A percentile compares a stretch with the other conserved stretches of the same genome.
These are phyloP conservation scores for Penicillium rolfsii DNA, from an alignment of 2,329 filamentous ascomycete species.

Conservation along the genomic window DNA sequence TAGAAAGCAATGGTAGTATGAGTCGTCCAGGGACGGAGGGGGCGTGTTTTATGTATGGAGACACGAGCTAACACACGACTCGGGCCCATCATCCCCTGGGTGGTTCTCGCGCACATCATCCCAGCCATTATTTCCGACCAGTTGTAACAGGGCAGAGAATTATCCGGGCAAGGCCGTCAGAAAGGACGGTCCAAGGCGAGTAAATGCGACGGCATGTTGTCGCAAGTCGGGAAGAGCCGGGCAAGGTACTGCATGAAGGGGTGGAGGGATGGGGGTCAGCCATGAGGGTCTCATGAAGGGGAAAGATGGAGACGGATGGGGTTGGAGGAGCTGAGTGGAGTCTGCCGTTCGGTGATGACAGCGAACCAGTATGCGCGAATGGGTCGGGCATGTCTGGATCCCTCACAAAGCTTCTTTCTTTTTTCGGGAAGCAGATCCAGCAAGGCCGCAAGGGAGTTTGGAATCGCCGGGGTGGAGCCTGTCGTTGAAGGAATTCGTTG, in stretches of 20 bases:
- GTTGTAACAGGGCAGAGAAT: slow-evolving; percentile 50
- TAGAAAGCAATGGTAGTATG: slow-evolving; percentile 16
- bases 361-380: slow-evolving; percentile 31
- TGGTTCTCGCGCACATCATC: slow-evolving; percentile 32
- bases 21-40: slow-evolving; percentile 24
- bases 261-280: slow-evolving; percentile 14
- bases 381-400: slow-evolving; percentile 29
- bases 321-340: slow-evolving; percentile 21
- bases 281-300: slow-evolving; percentile 13
- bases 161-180: slow-evolving; percentile 26
- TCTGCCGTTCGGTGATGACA: slow-evolving; percentile 30
- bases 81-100: slow-evolving; percentile 33
- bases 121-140: slow-evolving; percentile 48
- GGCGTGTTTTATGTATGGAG: slow-evolving; percentile 38
- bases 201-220: slow-evolving; percentile 30
- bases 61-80: slow-evolving; percentile 35
- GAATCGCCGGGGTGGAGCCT: slow-evolving; percentile 19
- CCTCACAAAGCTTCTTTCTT: slow-evolving; percentile 27
- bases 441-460: slow-evolving; percentile 32
- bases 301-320: slow-evolving; percentile 16
- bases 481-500: no score
- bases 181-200: slow-evolving; percentile 24
- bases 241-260: slow-evolving; percentile 14
- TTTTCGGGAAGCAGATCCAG: slow-evolving; percentile 30
- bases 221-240: slow-evolving; percentile 36